Base-by-base conservation (phyloP, 306 rosid species). In the Quercus bicolor region DNA sequence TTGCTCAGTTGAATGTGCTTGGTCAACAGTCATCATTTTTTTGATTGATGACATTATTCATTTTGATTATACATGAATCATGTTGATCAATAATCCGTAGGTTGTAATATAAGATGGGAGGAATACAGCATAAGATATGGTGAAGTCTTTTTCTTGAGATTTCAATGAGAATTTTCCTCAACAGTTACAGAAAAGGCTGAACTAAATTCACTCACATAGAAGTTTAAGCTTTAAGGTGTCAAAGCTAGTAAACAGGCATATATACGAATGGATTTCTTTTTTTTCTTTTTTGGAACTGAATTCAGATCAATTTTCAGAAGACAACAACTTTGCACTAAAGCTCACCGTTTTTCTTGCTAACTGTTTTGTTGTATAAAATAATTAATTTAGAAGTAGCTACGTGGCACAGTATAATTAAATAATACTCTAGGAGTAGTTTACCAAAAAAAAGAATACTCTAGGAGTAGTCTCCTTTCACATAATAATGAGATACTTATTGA, bases 11-110 rank as follows among this genome's bases (percentile, higher is more conserved):
- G 85, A 90, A 80, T 73, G 79, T 80, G 51, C 84, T 88, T 68
- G 87, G 89, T 24, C 65, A 15, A 68, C 91, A 90, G 68, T 88
- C 95, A 73, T 90, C 92, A 28, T 87, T 86, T 73, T 90, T 90
- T 80, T 88, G 75, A 79, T 37, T 75, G 29, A 61, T 66, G 26
- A 14, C 20, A 72, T 79, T 71, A 14, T 31, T 45, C 24, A 60
- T 23, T 23, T 23, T 7, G 1, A 6, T 79, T 31, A 51, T 34
- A 29, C 21, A 2, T 53, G 40, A n/a, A 72, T 64, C 5, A 29
- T 64, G 70, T 64, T 31, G 43, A 5, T 64, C 20, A 31, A 20
- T 64, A 12, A 31, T 64, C 43, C 18, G 13, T 18, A 64, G 21
- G 33, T 18, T 31, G 23, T 18, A 64, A 64, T 16, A 31, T 16